phyloP scores from a whole-genome alignment of 129 eudicot species.

The Escallonia herrerae region DNA sequence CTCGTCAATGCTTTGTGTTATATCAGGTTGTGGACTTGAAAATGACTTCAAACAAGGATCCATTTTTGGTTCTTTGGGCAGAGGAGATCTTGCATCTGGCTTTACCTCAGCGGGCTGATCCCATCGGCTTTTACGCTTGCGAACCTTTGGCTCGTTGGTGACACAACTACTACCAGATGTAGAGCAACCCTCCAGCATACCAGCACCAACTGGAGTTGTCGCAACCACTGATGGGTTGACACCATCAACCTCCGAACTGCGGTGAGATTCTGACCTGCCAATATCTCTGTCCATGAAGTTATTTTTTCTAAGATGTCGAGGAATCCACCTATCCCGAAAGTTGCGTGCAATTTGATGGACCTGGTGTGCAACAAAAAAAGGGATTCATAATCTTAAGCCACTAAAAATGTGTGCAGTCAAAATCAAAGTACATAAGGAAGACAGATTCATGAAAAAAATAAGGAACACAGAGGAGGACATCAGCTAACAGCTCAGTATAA shows the following conservation, averaged over 20 bases:
- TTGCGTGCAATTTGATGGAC: slow-evolving; percentile 87
- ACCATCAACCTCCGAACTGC: slow-evolving; percentile 18
- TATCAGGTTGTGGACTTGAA: neutral
- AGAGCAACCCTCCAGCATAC: slow-evolving; percentile 31
- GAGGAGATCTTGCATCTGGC: slow-evolving; percentile 14
- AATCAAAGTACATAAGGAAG: neutral
- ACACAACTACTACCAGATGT: slow-evolving; percentile 24
- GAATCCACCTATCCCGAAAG: slow-evolving; percentile 77
- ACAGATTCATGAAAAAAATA: neutral
- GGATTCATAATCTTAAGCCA: neutral
- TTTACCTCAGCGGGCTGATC: slow-evolving; percentile 41
- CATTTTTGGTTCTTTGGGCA: slow-evolving; percentile 26
- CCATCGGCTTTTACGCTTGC: slow-evolving; percentile 94
- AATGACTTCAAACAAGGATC: slow-evolving; percentile 1
- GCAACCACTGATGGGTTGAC: slow-evolving; percentile 13
- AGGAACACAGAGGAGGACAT: neutral
- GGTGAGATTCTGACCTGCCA: slow-evolving; percentile 33
- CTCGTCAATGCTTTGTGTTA: slow-evolving; percentile 18
- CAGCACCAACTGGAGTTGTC: slow-evolving; percentile 13
- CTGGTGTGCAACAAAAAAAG: slow-evolving; percentile 27
- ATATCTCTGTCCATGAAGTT: slow-evolving; percentile 42
- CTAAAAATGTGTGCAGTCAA: slow-evolving; percentile 1
- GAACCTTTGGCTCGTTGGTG: slow-evolving; percentile 28
- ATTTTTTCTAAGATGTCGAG: slow-evolving; percentile 42
- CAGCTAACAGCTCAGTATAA: neutral